Base-by-base conservation (phyloP, 805 yeast species). In the Candida koratica region DNA sequence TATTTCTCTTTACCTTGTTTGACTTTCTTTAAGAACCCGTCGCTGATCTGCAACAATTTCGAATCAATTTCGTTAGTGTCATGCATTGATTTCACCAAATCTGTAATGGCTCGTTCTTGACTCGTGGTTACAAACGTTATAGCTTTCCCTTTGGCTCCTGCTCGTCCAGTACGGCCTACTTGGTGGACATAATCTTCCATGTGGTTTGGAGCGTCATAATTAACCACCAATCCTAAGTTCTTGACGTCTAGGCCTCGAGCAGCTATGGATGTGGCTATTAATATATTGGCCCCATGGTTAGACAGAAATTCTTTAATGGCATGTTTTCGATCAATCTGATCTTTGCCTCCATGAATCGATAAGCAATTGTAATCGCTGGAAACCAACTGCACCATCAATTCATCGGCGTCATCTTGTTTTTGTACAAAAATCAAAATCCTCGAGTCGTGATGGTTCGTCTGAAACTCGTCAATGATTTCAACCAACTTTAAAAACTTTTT, bases 201-300 rank as follows among this genome's bases (percentile, higher is more conserved):
- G 42, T 89, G 95, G 44, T 73, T 84, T 0, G 96, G 95, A 1
- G 87, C 66, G n/a, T 69, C 74, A 42, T 52, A 61, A 44, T 93
- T 84, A 5, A 93, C 66, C 2, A 93, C 97, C 28, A 89, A 56
- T 39, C 79, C 79, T 17, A 90, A 71, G 15, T 80, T 82, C 35
- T 87, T 84, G n/a, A 93, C 96, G 59, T 93, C 97, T 16, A 93
- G 64, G 0, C 98, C 98, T 43, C 98, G 70, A 0, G 98, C 96
- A 2, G 97, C 87, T 17, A 93, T 84, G 2, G 96, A 93, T 0
- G 98, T 93, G 6, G 97, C 96, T 17, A 93, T 75, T 32, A 93
- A 62, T 1, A 88, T 75, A 37, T 77, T 74, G 3, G 77, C 61
- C 0, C 69, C 67, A 10, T 86, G 82, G 5, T 56, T 64, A 4